Evolutionary conservation across 192 early-diverging fungal genomes (phyloP).

Genomic region (Rhizoclosmatium globosum): DNA sequence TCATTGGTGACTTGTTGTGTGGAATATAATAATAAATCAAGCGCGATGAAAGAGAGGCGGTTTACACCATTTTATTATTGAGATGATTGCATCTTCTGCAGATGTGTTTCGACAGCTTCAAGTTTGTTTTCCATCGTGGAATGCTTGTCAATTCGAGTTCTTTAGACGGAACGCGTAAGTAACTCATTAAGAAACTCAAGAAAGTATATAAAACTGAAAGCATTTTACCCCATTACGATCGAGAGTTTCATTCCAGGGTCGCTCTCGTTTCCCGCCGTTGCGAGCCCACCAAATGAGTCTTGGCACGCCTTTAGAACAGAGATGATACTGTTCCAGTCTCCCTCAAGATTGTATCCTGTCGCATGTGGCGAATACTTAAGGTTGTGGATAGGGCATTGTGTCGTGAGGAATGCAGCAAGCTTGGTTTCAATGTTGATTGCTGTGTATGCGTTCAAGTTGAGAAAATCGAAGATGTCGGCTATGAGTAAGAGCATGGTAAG

Average conservation of each 20-base stretch:
- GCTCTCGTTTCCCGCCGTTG: not conserved
- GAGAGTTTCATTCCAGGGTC: not conserved
- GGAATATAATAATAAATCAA: too few species aligned
- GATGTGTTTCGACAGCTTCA: not conserved
- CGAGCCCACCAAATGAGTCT: not conserved
- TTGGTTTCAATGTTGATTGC: too few species aligned
- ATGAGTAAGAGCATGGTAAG: too few species aligned
- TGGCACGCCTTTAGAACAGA: not conserved
- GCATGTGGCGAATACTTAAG: not conserved
- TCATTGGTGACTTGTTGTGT: too few species aligned
- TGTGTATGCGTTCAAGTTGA: too few species aligned
- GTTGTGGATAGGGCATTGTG: too few species aligned
- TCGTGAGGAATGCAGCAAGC: too few species aligned
- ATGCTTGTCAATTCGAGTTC: not conserved
- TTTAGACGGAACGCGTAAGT: not conserved
- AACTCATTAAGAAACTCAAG: not conserved
- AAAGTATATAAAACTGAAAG: not conserved
- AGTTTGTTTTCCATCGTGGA: not conserved
- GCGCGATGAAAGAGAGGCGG: too few species aligned
- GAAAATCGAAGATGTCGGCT: too few species aligned
- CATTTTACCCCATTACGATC: not conserved
- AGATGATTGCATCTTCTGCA: not conserved
- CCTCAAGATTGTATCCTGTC: not conserved
- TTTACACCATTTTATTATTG: not conserved
- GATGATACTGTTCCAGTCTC: not conserved